Evolutionary conservation across 345 rosid species (phyloP), one percentile per base, ranked within the genome.

Genomic region (Pistacia integerrima): DNA sequence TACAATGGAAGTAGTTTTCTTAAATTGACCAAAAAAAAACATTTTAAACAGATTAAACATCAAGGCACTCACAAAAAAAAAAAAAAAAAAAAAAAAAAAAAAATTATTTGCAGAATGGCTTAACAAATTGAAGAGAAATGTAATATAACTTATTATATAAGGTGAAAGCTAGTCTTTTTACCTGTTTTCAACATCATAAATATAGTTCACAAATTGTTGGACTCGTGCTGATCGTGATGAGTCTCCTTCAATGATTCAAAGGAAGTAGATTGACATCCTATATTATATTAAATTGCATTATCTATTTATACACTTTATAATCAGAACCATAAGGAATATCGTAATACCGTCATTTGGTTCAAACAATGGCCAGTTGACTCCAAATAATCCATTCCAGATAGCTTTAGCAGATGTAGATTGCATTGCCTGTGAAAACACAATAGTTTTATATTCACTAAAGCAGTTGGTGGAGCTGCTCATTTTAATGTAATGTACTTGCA

Each of bases 391-490:
- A 78, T 94, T 93, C 98, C 97, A 91, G 76, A 94, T 70, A 79
- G 93, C 95, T 87, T 93, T 88, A 14, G 97, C 97, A 57, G 98
- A 93, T 79, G 91, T 88, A 88, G 90, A 94, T 67, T 93, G 97
- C 94, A 94, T 92, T 78, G 97, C 92, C 98, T 94, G 82, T 28
- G 83, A 79, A 60, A 44, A 36, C 78, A 77, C 7, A 72, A 55
- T 63, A 67, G 30, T 77, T 35, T 41, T 41, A 12, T 46, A 60
- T 52, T 48, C 38, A 25, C 22, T 62, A 30, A 30, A 28, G 22
- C 22, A 22, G 22, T 22, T 22, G 22, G 22, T 22, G 22, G 22
- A 22, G 22, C 22, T 22, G 22, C 22, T 22, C 22, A 22, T 22
- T 22, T 22, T 22, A 22, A 22, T 22, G 22, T 22, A 22, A 22